phyloP scores from a whole-genome alignment of 2,329 filamentous ascomycete genomes.

The Nothomitra cinnamomea region DNA sequence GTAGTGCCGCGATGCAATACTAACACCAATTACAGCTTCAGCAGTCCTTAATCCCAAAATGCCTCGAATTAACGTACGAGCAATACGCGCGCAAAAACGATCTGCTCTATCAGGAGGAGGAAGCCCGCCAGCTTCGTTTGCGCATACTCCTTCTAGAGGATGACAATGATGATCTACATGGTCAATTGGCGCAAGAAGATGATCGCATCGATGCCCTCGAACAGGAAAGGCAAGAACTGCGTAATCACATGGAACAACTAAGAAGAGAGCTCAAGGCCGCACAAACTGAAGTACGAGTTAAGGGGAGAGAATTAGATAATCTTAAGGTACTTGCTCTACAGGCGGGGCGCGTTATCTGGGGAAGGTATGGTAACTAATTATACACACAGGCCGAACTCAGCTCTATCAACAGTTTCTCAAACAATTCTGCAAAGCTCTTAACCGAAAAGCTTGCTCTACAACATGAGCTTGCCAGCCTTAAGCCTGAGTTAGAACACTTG shows the following conservation, averaged over 20 bases:
- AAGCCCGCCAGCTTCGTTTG: slow-evolving; percentile 50
- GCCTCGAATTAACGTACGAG: slow-evolving; percentile 54
- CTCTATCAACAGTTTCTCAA: slow-evolving; percentile 45
- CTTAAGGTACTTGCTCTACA: slow-evolving; percentile 33
- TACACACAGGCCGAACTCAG: slow-evolving; percentile 48
- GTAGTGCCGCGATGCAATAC: not conserved
- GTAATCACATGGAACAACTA: slow-evolving; percentile 19
- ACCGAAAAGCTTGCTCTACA: slow-evolving; percentile 45
- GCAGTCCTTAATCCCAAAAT: not conserved
- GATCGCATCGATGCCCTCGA: slow-evolving; percentile 40
- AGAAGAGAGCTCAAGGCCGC: slow-evolving; percentile 29
- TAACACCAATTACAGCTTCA: not conserved
- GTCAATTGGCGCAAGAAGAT: slow-evolving; percentile 42
- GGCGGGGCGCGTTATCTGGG: slow-evolving; percentile 16
- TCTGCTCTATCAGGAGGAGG: slow-evolving; percentile 57
- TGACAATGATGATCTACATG: slow-evolving; percentile 52
- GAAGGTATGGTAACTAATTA: slow-evolving; percentile 11
- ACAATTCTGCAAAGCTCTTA: slow-evolving; percentile 5
- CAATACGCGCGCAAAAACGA: slow-evolving; percentile 46
- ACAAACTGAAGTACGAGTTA: slow-evolving; percentile 32
- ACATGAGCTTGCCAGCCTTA: slow-evolving; percentile 39
- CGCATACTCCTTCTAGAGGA: slow-evolving; percentile 55
- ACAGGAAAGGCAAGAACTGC: slow-evolving; percentile 30
- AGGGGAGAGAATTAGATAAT: slow-evolving; percentile 36
- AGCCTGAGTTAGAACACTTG: slow-evolving; percentile 45